Base-by-base conservation (phyloP, 2,329 filamentous ascomycete species). In the Aspergillus pseudotamarii region DNA sequence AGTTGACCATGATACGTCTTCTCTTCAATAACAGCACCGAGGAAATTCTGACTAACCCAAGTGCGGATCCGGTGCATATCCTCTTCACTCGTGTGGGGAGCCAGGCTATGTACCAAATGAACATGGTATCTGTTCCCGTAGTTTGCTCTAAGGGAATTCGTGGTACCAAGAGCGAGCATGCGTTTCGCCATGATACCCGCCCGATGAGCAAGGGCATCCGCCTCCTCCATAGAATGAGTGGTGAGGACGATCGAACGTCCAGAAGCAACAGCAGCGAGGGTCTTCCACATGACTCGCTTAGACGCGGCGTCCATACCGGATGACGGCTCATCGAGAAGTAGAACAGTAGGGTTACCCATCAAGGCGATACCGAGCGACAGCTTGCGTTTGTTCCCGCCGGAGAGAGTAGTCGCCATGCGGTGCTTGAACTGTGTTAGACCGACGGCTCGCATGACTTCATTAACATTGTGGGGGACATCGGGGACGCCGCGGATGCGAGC, bases 191-290 rank as follows among this genome's bases (percentile, higher is more conserved):
- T 88, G 68, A 98, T 97, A 14, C 93, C 94, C 0, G 91, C 93
- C 1, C 93, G 86, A 34, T 88, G 88, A 0, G 94, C 94, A 2
- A 98, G 83, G 0, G 93, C 93, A 72, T 96, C 93, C 0, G 94
- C 94, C 79, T 97, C 94, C 76, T 97, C 94, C 93, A 97, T 97
- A 56, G 88, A 92, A 76, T 98, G 94, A 0, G 94, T 97, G 0
- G 94, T 97, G 21, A 98, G 85, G 1, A 98, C 83, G 19, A 97
- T 87, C 0, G 90, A 91, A n/a, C 94, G 86, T 0, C 93, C 93
- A 0, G 88, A 86, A 0, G 90, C 89, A 4, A 94, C 89, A 1
- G 88, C 85, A 4, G 87, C 86, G 0, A 97, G 83, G 0, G 93
- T 96, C 61, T 88, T 88, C 94, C 94, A 97, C 91, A 98, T 96